Conservation (phyloP, 2,329 filamentous ascomycete species). For the Acrocalymma vagum region DNA sequence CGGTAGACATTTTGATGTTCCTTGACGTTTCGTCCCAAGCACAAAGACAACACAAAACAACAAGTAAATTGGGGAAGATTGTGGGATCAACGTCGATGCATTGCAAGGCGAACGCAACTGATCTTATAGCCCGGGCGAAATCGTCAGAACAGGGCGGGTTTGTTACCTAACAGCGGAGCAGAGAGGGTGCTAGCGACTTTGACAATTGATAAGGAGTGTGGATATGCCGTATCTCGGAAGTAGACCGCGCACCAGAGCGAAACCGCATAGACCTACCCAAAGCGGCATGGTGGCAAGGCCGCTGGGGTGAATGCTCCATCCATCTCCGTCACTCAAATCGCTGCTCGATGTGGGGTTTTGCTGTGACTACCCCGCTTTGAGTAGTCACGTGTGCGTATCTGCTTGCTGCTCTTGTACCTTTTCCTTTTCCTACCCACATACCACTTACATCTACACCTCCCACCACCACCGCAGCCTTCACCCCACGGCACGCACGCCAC, state of each 20-base stretch:
- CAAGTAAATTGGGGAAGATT: constrained; percentile 1
- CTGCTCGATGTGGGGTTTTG: too few species aligned
- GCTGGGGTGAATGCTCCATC: constrained; percentile 10
- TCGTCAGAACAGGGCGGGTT: neutral
- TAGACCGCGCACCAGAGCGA: neutral
- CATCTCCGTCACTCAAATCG: too few species aligned
- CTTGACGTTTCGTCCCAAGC: neutral
- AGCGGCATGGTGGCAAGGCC: constrained; percentile 26
- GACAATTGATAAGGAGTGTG: too few species aligned
- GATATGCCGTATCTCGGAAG: constrained; percentile 19
- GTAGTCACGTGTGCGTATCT: too few species aligned
- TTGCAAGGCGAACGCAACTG: too few species aligned
- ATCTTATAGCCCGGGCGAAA: neutral
- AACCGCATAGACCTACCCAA: constrained; percentile 35
- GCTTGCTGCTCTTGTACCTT: too few species aligned
- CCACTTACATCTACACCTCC: too few species aligned
- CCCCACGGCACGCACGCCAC: too few species aligned
- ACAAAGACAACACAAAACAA: constrained; percentile 3
- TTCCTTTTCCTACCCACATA: too few species aligned
- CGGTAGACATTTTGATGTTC: constrained; percentile 34
- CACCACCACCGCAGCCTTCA: too few species aligned
- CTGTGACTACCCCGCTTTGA: constrained; percentile 11
- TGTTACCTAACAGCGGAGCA: constrained; percentile 15
- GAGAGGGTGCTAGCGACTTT: too few species aligned
- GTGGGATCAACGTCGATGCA: too few species aligned